Evolutionary conservation across 208 protist species (phyloP), one percentile per base, ranked within the genome.

Genomic region (Naegleria fowleri): DNA sequence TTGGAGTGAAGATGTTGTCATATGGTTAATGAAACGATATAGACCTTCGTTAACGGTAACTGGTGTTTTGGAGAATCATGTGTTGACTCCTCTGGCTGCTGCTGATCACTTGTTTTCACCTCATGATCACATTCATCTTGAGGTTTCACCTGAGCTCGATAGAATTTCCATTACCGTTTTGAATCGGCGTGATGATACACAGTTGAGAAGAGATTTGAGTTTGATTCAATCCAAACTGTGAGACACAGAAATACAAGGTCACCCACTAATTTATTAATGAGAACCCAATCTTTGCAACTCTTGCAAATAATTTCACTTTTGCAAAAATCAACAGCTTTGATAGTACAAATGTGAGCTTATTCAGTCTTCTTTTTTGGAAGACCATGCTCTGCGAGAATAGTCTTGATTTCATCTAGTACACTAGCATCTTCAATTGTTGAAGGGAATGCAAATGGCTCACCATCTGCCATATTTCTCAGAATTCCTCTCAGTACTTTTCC

Each of bases 401-500:
- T 29, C n/a, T 79, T 33, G n/a, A 89, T 67, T 38, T 89, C 86
- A 33, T 15, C 22, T 5, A 89, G 40, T 25, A 89, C 48, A 33
- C 4, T 22, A 15, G n/a, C 25, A 83, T 90, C 87, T 48, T 90
- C 87, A 79, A 90, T 79, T 0, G 87, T 90, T 29, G 36, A n/a
- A 9, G 87, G 87, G 3, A 48, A 13, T 90, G n/a, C 15, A 48
- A 36, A 90, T 19, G 5, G 4, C 19, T 75, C 19, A 19, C 93
- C 92, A 39, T 93, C 88, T 6, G 97, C 97, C 52, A 99, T 97
- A 94, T 99, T 99, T 52, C 98, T 95, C 38, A 99, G 94, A 40
- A 99, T 96, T 48, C 98, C 95, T 41, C 98, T 96, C 94, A 99
- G 97, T 91, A 99, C 99, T 95, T 99, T 99, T 91, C 98, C 98